Evolutionary conservation across 345 rosid species (phyloP).

Genomic region (Arabidopsis arenosa): DNA sequence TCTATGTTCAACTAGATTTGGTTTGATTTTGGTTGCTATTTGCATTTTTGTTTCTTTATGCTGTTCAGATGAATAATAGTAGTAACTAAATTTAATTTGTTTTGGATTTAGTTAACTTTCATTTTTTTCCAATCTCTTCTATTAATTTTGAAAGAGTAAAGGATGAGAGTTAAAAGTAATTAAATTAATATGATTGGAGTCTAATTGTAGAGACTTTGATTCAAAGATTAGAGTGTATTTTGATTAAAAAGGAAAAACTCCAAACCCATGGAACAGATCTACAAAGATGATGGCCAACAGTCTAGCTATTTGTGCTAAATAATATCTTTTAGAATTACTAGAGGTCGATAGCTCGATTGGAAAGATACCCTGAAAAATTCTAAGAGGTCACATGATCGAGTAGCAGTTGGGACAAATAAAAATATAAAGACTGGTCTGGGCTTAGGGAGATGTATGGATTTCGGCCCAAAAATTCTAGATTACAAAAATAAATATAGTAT

Average conservation of each 20-base stretch:
- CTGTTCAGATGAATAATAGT: not conserved
- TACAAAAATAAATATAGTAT: no score
- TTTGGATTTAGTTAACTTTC: not conserved
- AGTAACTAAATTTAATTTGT: not conserved
- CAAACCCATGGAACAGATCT: not conserved
- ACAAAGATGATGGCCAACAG: not conserved
- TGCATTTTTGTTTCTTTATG: not conserved
- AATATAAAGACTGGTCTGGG: no score
- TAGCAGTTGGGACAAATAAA: no score
- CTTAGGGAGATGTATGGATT: no score
- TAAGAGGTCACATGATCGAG: no score
- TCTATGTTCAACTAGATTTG: not conserved
- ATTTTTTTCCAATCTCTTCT: not conserved
- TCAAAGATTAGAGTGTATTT: not conserved
- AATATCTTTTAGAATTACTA: not conserved
- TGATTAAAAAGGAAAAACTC: not conserved
- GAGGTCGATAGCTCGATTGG: no score
- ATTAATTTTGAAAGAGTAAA: not conserved
- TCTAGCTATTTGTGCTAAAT: no score
- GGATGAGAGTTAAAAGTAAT: no score
- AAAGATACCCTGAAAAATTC: no score
- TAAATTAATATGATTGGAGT: no score
- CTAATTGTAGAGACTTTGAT: not conserved
- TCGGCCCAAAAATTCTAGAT: no score
- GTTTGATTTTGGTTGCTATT: slow-evolving; percentile 1